phyloP scores from a whole-genome alignment of 2,329 filamentous ascomycete genomes.

The Penicillium carneum region DNA sequence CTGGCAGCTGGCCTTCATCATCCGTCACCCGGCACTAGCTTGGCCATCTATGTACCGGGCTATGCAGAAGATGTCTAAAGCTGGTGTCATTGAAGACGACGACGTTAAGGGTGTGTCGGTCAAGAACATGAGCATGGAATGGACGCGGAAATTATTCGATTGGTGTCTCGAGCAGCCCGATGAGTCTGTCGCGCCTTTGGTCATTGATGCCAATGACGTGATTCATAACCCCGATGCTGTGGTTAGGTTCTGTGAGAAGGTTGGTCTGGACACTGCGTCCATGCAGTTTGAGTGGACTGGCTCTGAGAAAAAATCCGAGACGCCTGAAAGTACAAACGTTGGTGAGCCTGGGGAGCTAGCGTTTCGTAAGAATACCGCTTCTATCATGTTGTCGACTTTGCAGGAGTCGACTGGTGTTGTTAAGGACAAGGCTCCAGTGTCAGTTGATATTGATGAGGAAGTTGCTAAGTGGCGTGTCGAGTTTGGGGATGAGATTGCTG shows the following conservation, averaged over 20 bases:
- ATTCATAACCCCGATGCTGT: slow-evolving; percentile 43
- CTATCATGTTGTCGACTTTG: slow-evolving; percentile 42
- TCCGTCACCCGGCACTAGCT: slow-evolving; percentile 49
- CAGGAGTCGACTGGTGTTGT: slow-evolving; percentile 44
- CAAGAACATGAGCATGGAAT: slow-evolving; percentile 39
- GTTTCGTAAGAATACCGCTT: neutral
- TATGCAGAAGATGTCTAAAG: slow-evolving; percentile 27
- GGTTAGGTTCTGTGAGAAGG: slow-evolving; percentile 33
- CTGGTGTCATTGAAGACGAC: slow-evolving; percentile 21
- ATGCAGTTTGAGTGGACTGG: slow-evolving; percentile 45
- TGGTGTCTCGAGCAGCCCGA: slow-evolving; percentile 38
- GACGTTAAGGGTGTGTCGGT: slow-evolving; percentile 20
- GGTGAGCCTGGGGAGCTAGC: neutral
- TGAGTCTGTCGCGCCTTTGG: slow-evolving; percentile 33
- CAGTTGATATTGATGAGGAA: slow-evolving; percentile 42
- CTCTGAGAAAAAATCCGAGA: slow-evolving; percentile 16
- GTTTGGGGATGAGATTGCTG: slow-evolving; percentile 42
- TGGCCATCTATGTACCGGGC: slow-evolving; percentile 49
- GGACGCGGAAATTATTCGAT: slow-evolving; percentile 45
- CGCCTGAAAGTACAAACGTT: neutral
- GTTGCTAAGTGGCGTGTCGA: slow-evolving; percentile 48
- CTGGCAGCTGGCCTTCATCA: slow-evolving; percentile 45
- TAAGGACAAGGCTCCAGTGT: slow-evolving; percentile 39
- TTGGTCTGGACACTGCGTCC: slow-evolving; percentile 40
- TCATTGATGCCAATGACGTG: slow-evolving; percentile 50